Evolutionary conservation across 2,329 filamentous ascomycete genomes (phyloP), one percentile per base, ranked within the genome.

Genomic region (Alternaria sp.): DNA sequence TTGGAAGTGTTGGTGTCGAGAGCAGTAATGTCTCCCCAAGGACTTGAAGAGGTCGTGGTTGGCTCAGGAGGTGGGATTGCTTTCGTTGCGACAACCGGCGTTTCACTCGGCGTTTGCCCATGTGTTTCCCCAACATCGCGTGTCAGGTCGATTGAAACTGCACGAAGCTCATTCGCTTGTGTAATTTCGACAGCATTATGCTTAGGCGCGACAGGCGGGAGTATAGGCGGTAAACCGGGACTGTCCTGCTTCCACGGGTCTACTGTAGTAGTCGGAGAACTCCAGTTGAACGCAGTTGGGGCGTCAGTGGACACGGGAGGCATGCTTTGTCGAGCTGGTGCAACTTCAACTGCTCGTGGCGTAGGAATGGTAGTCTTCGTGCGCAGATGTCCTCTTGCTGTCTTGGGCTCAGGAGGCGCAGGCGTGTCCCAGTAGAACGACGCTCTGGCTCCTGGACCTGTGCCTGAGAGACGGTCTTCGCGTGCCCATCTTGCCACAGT

Each of bases 351-450:
- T 12, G 65, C 57, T 54, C 67, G 72, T 9, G 70, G 59, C 0
- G 59, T 57, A 17, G 72, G 66, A 6, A 68, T 50, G 7, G 71
- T 67, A 3, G 76, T 73, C 36, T 73, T 68, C 25, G 73, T 72
- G 10, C 74, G 72, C 6, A 62, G n/a, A 56, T 77, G 74, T 15
- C 62, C 61, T 28, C 49, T 61, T 2, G 65, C 47, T 26, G 59
- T 43, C 40, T 67, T 67, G 13, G 64, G 43, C 12, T 72, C 73
- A 8, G 65, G 53, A 26, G 71, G 67, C 26, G 71, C 69, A 17
- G 72, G 56, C 5, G 73, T 71, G 51, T 81, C 79, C 79, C 79
- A 81, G 46, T 77, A 79, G 50, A 81, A 81, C 3, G 73, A 77
- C 1, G 76, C 77, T 28, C 74, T 71, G 32, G 73, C 73, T 7